Base-by-base conservation (phyloP, 2,329 filamentous ascomycete genomes). In the Colletotrichum tabaci region DNA sequence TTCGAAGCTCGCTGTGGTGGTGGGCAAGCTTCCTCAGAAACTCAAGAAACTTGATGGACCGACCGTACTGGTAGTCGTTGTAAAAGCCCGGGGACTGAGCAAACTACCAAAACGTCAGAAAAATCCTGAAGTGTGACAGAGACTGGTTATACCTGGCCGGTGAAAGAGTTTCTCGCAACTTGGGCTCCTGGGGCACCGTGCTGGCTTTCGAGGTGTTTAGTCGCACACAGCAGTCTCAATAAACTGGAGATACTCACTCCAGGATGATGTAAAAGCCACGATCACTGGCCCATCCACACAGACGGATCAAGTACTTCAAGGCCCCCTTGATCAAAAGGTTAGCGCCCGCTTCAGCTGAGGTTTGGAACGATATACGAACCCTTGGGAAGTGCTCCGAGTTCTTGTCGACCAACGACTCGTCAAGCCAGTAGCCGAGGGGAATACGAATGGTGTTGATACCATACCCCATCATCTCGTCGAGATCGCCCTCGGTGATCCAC, bases 1-100 rank as follows among this genome's bases (percentile, higher is more conserved):
- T 89, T 64, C 84, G 79, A 76, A 87, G 88, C 40, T 82, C 83
- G 46, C 79, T 62, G 70, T 83, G 85, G 47, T 76, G 80, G 76
- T 90, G 88, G 69, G 89, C 85, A 49, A 84, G 81, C 47, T 84
- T 81, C 13, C 87, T 85, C 75, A 91, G 85, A 84, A 85, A 89
- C 64, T 84, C 79, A n/a, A 91, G 84, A 80, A 89, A 90, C 61
- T 84, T 77, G 67, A 85, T 77, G 3, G 87, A 87, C 13, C 89
- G 87, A 30, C 84, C 84, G 77, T 88, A 91, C 77, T 91, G 84
- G 76, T 86, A 87, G 69, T 85, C 82, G 40, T 83, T 79, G 78
- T 89, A 91, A 80, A 91, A 91, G 3, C 87, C 87, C 1, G 88
- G 75, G 0, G 74, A 66, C 4, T 62, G 16, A 1, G 75, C 74